These are phyloP conservation scores for Echria macrotheca DNA, from an alignment of 495 filamentous ascomycete species.

Conservation along the genomic window DNA sequence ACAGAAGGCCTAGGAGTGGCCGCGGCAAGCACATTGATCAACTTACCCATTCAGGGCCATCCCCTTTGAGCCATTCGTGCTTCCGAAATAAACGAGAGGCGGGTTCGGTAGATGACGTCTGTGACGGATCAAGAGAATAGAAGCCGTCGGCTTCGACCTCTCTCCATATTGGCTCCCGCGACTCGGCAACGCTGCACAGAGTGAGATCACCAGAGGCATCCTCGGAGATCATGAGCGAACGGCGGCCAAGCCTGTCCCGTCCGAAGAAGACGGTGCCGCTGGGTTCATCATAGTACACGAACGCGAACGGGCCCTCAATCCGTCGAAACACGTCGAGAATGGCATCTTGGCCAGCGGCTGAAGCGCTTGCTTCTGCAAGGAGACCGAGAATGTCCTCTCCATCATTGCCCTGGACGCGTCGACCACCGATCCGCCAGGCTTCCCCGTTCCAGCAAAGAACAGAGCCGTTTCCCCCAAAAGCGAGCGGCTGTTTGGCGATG, in stretches of 20 bases:
- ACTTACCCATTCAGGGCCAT: slow-evolving; percentile 36
- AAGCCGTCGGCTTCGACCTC: slow-evolving; percentile 83
- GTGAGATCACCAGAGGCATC: slow-evolving; percentile 46
- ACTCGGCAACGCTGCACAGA: slow-evolving; percentile 72
- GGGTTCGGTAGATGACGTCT: neutral
- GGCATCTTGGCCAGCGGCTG: slow-evolving; percentile 24
- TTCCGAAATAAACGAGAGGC: neutral
- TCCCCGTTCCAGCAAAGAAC: slow-evolving; percentile 98
- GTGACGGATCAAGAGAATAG: slow-evolving; percentile 48
- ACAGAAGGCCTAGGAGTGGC: slow-evolving; percentile 23
- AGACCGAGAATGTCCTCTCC: slow-evolving; percentile 62
- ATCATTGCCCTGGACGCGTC: slow-evolving; percentile 65
- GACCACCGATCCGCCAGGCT: slow-evolving; percentile 69
- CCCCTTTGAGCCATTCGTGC: slow-evolving; percentile 20
- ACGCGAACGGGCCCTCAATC: slow-evolving; percentile 83
- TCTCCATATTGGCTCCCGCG: slow-evolving; percentile 50
- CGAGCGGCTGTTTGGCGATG: slow-evolving; percentile 68
- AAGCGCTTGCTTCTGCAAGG: slow-evolving; percentile 47
- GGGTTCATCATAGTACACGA: slow-evolving; percentile 74
- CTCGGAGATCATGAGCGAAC: slow-evolving; percentile 63
- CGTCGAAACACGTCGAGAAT: slow-evolving; percentile 51
- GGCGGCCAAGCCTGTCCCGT: slow-evolving; percentile 77
- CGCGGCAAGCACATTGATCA: too few relatives aligned
- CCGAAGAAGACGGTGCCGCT: slow-evolving; percentile 65
- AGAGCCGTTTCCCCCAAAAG: slow-evolving; percentile 54